Conservation (phyloP, 2,329 filamentous ascomycete genomes). For the Hymenoscyphus fructigenus region DNA sequence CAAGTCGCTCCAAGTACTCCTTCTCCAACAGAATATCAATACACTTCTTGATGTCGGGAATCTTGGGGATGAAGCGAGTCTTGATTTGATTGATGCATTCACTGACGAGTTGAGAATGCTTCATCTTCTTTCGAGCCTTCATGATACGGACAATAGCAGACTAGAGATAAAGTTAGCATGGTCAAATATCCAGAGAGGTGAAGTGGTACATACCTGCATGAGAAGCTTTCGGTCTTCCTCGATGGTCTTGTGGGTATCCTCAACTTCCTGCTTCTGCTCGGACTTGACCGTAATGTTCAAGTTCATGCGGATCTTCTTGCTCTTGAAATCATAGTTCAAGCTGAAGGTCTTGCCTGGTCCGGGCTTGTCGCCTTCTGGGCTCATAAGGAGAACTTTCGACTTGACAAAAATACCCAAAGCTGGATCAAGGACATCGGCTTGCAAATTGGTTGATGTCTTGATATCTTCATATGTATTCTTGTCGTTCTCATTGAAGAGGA, state of each 20-base stretch:
- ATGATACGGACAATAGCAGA: conserved; percentile 99
- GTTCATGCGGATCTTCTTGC: conserved; percentile 97
- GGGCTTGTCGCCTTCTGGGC: conserved; percentile 71
- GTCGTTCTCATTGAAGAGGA: conserved; percentile 92
- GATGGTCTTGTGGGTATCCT: conserved; percentile 98
- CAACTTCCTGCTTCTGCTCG: conserved; percentile 93
- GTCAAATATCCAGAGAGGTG: not conserved
- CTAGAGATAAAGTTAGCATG: conserved; percentile 49
- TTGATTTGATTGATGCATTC: conserved; percentile 97
- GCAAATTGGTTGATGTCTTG: conserved; percentile 74
- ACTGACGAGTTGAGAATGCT: conserved; percentile 89
- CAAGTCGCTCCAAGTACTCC: conserved; percentile 94
- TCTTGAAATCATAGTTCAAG: conserved; percentile 94
- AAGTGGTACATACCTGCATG: conserved; percentile 72
- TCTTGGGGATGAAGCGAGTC: conserved; percentile 86
- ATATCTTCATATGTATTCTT: conserved; percentile 87
- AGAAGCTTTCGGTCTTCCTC: conserved; percentile 96
- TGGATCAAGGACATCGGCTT: conserved; percentile 80
- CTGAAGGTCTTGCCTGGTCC: conserved; percentile 76
- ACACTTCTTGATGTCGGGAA: conserved; percentile 98
- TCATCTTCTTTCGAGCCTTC: conserved; percentile 99
- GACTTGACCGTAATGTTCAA: conserved; percentile 93
- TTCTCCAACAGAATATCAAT: conserved; percentile 98
- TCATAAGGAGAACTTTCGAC: conserved; percentile 80
- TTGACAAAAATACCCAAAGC: conserved; percentile 85